phyloP scores from a whole-genome alignment of 441 rosid species.

The Capsella rubella region DNA sequence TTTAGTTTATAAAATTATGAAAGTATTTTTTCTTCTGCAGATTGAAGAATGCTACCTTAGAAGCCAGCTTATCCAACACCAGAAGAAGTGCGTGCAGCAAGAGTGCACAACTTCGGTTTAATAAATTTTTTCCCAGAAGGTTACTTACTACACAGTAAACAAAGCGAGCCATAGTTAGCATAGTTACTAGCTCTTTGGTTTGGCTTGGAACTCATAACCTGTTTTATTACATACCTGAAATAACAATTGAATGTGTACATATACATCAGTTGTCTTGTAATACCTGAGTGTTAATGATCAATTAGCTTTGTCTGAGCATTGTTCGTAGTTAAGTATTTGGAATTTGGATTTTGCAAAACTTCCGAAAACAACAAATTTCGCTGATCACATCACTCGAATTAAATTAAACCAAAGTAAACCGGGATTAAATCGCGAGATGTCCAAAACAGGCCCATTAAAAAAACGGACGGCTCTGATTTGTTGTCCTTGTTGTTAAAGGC shows the following conservation, averaged over 20 bases:
- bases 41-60: constrained; percentile 65
- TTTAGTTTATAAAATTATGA: constrained; percentile 9
- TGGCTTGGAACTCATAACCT: constrained; percentile 10
- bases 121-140: neutral
- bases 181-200: constrained; percentile 1
- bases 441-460: neutral
- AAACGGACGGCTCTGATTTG: constrained; percentile 31
- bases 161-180: constrained; percentile 5
- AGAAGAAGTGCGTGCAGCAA: constrained; percentile 10
- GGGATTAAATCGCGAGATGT: neutral
- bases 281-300: constrained; percentile 12
- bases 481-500: neutral
- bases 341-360: neutral
- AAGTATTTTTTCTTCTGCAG: constrained; percentile 42
- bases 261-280: constrained; percentile 24
- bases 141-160: neutral
- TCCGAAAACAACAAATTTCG: neutral
- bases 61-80: constrained; percentile 55
- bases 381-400: neutral
- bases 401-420: constrained; percentile 18
- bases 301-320: neutral
- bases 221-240: constrained; percentile 9
- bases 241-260: constrained; percentile 22
- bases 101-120: neutral
- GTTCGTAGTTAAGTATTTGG: neutral